These are phyloP conservation scores for Eutrema yunnanense DNA, from an alignment of 345 rosid species.

Conservation along the genomic window DNA sequence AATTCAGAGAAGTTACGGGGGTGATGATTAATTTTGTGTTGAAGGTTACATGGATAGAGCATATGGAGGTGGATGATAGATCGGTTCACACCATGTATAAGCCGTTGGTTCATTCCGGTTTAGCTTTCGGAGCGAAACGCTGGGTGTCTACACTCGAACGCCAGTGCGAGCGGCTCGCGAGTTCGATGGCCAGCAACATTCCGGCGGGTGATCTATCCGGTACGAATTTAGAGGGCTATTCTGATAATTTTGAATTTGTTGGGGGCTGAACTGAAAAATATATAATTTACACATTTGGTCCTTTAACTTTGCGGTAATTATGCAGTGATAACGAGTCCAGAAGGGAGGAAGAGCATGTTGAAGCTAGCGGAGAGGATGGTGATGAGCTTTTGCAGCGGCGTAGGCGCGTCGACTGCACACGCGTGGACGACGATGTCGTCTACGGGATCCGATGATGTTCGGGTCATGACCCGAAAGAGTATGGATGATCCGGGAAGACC, in stretches of 20 bases:
- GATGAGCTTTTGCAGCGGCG: conserved; percentile 83
- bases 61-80: conserved; percentile 84
- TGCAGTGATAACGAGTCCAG: conserved; percentile 69
- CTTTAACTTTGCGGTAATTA: neutral
- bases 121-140: conserved; percentile 91
- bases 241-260: neutral
- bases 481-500: conserved; percentile 98
- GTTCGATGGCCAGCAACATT: conserved; percentile 82
- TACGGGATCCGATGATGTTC: conserved; percentile 75
- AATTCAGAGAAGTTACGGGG: neutral
- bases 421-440: conserved; percentile 92
- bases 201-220: conserved; percentile 81
- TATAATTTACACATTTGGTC: conserved; percentile 1
- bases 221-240: neutral
- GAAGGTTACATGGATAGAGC: conserved; percentile 91
- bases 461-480: conserved; percentile 96
- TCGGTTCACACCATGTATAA: conserved; percentile 61
- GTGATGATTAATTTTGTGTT: neutral
- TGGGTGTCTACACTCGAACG: conserved; percentile 88
- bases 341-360: conserved; percentile 96
- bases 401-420: conserved; percentile 89
- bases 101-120: conserved; percentile 55
- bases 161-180: conserved; percentile 88
- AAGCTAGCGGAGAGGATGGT: conserved; percentile 96
- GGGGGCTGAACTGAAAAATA: neutral